These are phyloP conservation scores for Phytophthora pluvialis DNA, from an alignment of 352 stramenopile species.

Conservation along the genomic window DNA sequence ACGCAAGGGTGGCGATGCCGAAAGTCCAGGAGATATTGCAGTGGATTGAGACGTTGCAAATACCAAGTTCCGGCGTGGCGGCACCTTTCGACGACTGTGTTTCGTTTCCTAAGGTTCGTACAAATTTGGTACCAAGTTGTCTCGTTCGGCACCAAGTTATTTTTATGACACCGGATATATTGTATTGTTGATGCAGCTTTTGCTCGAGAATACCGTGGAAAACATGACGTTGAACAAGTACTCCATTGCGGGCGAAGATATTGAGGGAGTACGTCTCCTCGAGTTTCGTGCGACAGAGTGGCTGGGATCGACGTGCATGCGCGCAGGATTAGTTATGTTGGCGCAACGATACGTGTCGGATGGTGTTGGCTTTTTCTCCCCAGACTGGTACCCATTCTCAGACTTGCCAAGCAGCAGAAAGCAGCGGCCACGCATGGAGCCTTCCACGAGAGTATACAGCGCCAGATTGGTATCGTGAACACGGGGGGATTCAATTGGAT, in stretches of 20 bases:
- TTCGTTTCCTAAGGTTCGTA: constrained; percentile 5
- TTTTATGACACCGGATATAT: neutral
- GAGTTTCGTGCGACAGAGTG: constrained; percentile 2
- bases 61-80: neutral
- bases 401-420: neutral
- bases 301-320: constrained; percentile 6
- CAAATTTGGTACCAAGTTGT: neutral
- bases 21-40: neutral
- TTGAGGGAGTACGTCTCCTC: constrained; percentile 15
- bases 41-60: neutral
- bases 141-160: too few species aligned
- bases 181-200: neutral
- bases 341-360: neutral
- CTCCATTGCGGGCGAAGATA: neutral
- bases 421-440: constrained; percentile 1
- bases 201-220: neutral
- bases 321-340: constrained; percentile 1
- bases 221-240: constrained; percentile 8
- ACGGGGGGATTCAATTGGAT: constrained; percentile 5
- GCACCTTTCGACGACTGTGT: constrained; percentile 3
- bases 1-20: constrained; percentile 1
- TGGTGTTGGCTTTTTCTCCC: constrained; percentile 3
- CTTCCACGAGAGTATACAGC: neutral
- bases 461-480: constrained; percentile 12
- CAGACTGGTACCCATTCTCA: constrained; percentile 11